Evolutionary conservation across 2,329 filamentous ascomycete species (phyloP), one percentile per base, ranked within the genome.

Genomic region (Aspergillus thermomutatus): DNA sequence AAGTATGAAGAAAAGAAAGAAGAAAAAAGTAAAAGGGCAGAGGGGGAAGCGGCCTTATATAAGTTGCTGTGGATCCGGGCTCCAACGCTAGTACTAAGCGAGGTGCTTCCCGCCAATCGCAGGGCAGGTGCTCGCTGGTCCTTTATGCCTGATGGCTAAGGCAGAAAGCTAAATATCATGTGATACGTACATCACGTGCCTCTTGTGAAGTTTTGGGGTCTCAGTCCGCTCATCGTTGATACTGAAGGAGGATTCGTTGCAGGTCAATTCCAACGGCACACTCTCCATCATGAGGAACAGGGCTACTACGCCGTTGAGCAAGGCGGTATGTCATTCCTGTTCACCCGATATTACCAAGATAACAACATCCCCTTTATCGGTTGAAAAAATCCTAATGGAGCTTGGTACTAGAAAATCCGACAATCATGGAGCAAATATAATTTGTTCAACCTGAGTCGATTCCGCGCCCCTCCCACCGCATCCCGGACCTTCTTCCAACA

Each of bases 341-440:
- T 37, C 31, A 37, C 17, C 3, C 31, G 31, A 37, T 37, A n/a
- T 17, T 37, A 37, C 5, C 31, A 2, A 17, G 14, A 17, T 37
- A 37, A 7, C 31, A 6, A 17, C 28, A 17, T 14, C 31, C 31
- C 31, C 14, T 37, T 37, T 37, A 17, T 37, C 31, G 14, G 14
- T 14, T 37, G 14, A 17, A 7, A 14, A 53, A 27, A 19, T 34
- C 14, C 45, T 48, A 27, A 48, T 5, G n/a, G 14, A 26, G 46
- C 3, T 14, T 49, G 19, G 58, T 64, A 55, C 53, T 72, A 97
- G 92, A 95, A 91, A 89, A 75, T 96, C 75, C 89, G 93, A 69
- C 90, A 94, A 81, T 91, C 92, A 80, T 97, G 93, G 94, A 96
- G 91, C 82, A 96, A 96, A 80, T 92, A 91, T 82, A 96, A 96